Evolutionary conservation across 2,329 filamentous ascomycete genomes (phyloP).

Genomic region (Aspergillus latus): DNA sequence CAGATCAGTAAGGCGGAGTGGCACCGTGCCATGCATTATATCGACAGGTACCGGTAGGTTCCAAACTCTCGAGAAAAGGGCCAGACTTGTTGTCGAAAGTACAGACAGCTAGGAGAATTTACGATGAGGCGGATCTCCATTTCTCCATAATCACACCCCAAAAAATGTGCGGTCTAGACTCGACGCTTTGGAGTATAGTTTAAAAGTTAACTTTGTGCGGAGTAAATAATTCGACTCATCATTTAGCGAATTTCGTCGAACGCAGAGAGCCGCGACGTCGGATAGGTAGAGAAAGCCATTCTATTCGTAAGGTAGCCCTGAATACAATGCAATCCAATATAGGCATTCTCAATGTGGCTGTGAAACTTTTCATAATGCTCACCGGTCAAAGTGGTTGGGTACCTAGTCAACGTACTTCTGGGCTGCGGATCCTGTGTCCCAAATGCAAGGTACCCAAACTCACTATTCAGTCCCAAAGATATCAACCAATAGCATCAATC

Average conservation of each 20-base stretch:
- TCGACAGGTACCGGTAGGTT: neutral
- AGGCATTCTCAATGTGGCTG: too few relatives aligned
- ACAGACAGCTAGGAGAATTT: too few relatives aligned
- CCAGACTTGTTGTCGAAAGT: too few relatives aligned
- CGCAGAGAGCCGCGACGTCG: neutral
- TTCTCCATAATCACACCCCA: too few relatives aligned
- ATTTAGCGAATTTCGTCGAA: neutral
- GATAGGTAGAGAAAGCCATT: neutral
- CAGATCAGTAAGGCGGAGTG: neutral
- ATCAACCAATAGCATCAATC: neutral
- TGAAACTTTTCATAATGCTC: too few relatives aligned
- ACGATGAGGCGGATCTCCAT: too few relatives aligned
- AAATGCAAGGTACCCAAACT: neutral
- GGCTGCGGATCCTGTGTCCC: neutral
- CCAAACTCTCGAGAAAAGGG: too few relatives aligned
- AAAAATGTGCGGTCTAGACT: neutral
- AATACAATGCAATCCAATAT: neutral
- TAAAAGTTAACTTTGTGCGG: neutral
- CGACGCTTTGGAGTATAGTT: neutral
- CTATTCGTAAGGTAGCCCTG: neutral
- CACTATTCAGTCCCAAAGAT: neutral
- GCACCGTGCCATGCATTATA: neutral
- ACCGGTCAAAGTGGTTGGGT: neutral
- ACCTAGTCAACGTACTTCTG: conserved; percentile 2
- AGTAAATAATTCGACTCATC: neutral